phyloP scores from a whole-genome alignment of 2,329 filamentous ascomycete species.

The Sarocladium strictum region DNA sequence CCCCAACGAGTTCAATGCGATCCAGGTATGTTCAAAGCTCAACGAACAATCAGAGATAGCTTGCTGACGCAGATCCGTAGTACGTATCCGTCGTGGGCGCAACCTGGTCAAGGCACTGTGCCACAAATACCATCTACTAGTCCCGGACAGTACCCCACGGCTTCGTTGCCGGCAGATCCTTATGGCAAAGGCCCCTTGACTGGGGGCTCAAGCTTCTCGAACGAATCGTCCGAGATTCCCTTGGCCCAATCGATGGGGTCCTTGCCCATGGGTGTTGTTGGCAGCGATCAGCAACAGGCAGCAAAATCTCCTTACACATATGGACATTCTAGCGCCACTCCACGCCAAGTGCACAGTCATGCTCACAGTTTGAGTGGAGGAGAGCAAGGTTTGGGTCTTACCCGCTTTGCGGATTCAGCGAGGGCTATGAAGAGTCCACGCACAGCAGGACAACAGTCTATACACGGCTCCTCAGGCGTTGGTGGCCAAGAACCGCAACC shows the following conservation, averaged over 20 bases:
- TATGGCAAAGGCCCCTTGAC: conserved; percentile 49
- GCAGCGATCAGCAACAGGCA: conserved; percentile 35
- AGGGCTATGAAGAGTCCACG: conserved; percentile 52
- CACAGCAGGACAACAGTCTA: conserved; percentile 46
- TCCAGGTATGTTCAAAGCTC: conserved; percentile 49
- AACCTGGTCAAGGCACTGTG: conserved; percentile 36
- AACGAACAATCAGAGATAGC: neutral
- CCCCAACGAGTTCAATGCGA: conserved; percentile 46
- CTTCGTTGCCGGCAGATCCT: conserved; percentile 41
- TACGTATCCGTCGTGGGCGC: conserved; percentile 53
- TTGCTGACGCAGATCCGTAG: conserved; percentile 31
- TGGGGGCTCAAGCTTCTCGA: conserved; percentile 38
- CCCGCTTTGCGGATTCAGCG: conserved; percentile 52
- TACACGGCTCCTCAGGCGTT: conserved; percentile 44
- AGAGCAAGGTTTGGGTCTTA: conserved; percentile 45
- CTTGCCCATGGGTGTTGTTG: conserved; percentile 44
- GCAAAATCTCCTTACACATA: conserved; percentile 38
- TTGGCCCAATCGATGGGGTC: conserved; percentile 47
- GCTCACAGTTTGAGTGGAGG: conserved; percentile 26
- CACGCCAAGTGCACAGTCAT: conserved; percentile 42
- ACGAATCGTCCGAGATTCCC: conserved; percentile 48
- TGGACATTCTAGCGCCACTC: conserved; percentile 42
- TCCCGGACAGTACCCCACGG: conserved; percentile 41
- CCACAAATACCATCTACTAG: conserved; percentile 43
- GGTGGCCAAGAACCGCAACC: conserved; percentile 41